These are phyloP conservation scores for Ampelomyces quisqualis DNA, from an alignment of 2,329 filamentous ascomycete species.

Conservation along the genomic window DNA sequence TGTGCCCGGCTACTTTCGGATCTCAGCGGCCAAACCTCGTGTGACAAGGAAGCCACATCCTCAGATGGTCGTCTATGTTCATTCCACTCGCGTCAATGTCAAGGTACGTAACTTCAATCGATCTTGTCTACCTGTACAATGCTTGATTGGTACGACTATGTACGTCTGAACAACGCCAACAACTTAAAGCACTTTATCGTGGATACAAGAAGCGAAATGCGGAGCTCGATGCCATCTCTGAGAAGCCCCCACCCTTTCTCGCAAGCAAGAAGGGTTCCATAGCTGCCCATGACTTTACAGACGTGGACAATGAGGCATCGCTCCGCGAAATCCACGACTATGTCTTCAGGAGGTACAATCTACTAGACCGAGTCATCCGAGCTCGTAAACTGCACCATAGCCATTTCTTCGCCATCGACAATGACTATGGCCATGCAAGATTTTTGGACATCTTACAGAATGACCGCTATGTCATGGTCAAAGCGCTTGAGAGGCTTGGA, in stretches of 20 bases:
- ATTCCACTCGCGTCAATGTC: conserved; percentile 29
- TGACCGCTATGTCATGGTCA: conserved; percentile 42
- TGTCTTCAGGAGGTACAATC: conserved; percentile 43
- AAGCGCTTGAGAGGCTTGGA: conserved; percentile 48
- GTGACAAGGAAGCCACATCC: conserved; percentile 26
- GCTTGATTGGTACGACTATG: not conserved
- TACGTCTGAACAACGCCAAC: not conserved
- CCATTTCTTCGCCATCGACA: conserved; percentile 47
- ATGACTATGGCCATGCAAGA: conserved; percentile 49
- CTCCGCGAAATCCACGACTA: conserved; percentile 46
- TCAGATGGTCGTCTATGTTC: conserved; percentile 26
- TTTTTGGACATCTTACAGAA: conserved; percentile 44
- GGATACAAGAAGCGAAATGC: conserved; percentile 54
- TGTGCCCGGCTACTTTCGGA: conserved; percentile 26
- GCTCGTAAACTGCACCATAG: conserved; percentile 48
- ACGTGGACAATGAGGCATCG: conserved; percentile 41
- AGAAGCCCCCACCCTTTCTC: conserved; percentile 45
- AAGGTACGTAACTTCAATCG: conserved; percentile 15
- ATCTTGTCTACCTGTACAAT: not conserved
- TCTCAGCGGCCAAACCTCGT: conserved; percentile 21
- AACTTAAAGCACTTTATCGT: conserved; percentile 43
- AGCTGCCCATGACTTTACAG: conserved; percentile 45
- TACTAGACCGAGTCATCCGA: conserved; percentile 47
- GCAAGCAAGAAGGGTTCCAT: conserved; percentile 39
- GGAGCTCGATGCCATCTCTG: conserved; percentile 42